Evolutionary conservation across 306 rosid species (phyloP).

Genomic region (Prinsepia uniflora): DNA sequence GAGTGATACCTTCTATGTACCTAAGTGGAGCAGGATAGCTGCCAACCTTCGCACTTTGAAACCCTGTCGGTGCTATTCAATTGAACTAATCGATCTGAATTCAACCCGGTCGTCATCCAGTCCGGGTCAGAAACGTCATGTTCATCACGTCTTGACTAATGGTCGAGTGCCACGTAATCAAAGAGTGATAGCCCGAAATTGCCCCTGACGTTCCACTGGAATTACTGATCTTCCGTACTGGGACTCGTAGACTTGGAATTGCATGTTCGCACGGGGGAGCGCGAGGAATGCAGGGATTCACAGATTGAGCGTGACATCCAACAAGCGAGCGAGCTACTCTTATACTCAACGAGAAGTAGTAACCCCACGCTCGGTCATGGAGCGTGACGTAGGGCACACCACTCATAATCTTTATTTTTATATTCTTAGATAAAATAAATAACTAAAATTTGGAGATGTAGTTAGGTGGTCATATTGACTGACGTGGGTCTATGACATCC

Average conservation of each 20-base stretch:
- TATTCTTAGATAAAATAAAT: not conserved
- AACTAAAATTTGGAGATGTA: too few relatives aligned
- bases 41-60: too few relatives aligned
- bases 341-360: not conserved
- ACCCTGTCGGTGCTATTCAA: too few relatives aligned
- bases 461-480: not conserved
- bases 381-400: not conserved
- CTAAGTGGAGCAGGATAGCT: too few relatives aligned
- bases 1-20: too few relatives aligned
- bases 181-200: too few relatives aligned
- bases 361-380: not conserved
- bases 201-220: not conserved
- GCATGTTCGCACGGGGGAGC: not conserved
- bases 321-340: not conserved
- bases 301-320: constrained; percentile 12
- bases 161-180: not conserved
- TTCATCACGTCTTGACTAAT: not conserved
- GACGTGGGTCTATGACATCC: not conserved
- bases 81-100: not conserved
- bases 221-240: constrained; percentile 21
- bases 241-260: constrained; percentile 6
- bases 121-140: constrained; percentile 3
- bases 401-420: not conserved
- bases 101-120: not conserved
- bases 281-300: not conserved